phyloP scores from a whole-genome alignment of 163 green algal genomes.

The Volvox carteri region DNA sequence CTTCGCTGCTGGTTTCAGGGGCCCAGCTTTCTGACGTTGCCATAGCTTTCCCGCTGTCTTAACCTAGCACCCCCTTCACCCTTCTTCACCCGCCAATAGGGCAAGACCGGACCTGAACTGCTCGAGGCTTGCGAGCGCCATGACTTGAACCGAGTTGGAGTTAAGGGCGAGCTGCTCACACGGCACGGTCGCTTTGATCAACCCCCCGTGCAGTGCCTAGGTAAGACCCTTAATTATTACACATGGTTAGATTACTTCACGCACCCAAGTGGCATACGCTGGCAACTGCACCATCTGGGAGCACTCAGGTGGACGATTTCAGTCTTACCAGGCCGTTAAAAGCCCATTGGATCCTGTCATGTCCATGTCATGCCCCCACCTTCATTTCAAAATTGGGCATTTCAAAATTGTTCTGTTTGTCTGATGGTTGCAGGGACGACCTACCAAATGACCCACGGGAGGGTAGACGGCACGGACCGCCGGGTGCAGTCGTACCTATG shows the following conservation, averaged over 20 bases:
- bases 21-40: no score
- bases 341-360: no score
- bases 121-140: conserved; percentile 26
- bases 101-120: conserved; percentile 50
- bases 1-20: no score
- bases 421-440: conserved; percentile 34
- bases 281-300: no score
- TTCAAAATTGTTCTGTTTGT: not conserved
- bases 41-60: no score
- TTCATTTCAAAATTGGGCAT: not conserved
- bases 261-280: no score
- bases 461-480: conserved; percentile 44
- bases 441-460: conserved; percentile 49
- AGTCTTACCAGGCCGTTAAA: no score
- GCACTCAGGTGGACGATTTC: no score
- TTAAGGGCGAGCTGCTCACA: conserved; percentile 53
- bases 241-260: no score
- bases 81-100: not conserved
- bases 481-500: conserved; percentile 45
- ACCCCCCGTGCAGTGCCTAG: conserved; percentile 40
- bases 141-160: conserved; percentile 37
- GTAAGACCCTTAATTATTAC: no score
- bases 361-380: no score
- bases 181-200: conserved; percentile 55
- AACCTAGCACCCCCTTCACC: no score